Percentiles rank a stretch among this genome's conserved stretches.
phyloP scores from a whole-genome alignment of 1,284 basidiomycete species.

The Leucoagaricus sp. region DNA sequence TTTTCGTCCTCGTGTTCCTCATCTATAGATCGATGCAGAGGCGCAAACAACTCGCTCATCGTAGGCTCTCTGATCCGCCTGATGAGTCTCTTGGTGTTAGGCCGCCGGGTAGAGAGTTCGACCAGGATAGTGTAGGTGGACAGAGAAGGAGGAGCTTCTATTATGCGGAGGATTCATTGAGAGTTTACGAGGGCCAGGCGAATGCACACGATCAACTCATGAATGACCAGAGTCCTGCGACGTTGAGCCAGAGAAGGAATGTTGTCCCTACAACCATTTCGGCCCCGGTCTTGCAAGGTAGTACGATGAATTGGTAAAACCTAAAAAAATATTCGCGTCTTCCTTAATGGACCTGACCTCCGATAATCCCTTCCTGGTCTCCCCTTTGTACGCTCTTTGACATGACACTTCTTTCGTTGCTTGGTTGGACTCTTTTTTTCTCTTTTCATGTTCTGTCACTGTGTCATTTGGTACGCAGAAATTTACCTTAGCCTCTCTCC shows the following conservation, averaged over 20 bases:
- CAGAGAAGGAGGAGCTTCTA: conserved; percentile 77
- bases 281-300: conserved; percentile 66
- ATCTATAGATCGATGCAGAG: conserved; percentile 60
- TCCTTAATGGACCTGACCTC: no score
- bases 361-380: no score
- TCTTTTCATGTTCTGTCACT: no score
- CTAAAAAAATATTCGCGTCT: no score
- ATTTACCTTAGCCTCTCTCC: no score
- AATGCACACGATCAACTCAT: conserved; percentile 31
- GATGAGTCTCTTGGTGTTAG: conserved; percentile 40
- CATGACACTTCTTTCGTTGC: no score
- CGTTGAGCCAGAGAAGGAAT: conserved; percentile 55
- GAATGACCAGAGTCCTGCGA: conserved; percentile 34
- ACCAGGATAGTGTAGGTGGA: conserved; percentile 71
- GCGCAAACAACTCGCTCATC: conserved; percentile 60
- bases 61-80: conserved; percentile 56
- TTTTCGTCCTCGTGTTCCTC: conserved; percentile 67
- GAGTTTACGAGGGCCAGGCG: conserved; percentile 47
- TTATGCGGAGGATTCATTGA: conserved; percentile 78
- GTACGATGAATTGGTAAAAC: conserved; percentile 71
- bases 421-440: no score
- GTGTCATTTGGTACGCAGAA: no score
- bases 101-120: conserved; percentile 68
- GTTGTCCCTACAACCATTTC: conserved; percentile 59
- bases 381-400: no score